These are phyloP conservation scores for Rehmannia glutinosa DNA, from an alignment of 257 asterid genomes.

Conservation along the genomic window DNA sequence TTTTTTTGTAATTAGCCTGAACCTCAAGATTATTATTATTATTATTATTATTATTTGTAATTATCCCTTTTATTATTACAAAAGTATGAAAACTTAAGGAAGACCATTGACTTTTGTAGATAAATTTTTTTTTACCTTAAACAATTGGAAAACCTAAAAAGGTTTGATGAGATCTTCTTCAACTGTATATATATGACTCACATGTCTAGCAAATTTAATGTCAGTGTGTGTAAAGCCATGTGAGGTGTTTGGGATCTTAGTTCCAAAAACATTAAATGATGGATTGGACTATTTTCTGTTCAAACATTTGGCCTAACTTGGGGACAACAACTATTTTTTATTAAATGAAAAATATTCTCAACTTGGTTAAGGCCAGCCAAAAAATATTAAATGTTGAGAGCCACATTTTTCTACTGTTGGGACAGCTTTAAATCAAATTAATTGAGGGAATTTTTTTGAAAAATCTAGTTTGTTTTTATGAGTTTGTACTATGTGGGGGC, in stretches of 20 bases:
- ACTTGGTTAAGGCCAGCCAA: slow-evolving; percentile 16
- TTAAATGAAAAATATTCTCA: slow-evolving; percentile 18
- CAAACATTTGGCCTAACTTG: slow-evolving; percentile 19
- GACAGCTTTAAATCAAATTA: no score
- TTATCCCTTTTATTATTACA: not conserved
- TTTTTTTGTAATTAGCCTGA: no score
- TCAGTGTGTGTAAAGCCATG: slow-evolving; percentile 43
- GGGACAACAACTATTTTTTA: slow-evolving; percentile 25
- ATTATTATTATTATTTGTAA: no score
- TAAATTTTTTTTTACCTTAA: slow-evolving; percentile 2
- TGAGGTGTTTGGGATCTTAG: slow-evolving; percentile 36
- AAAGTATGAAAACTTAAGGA: not conserved
- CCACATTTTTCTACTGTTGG: slow-evolving; percentile 24
- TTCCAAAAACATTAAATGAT: slow-evolving; percentile 34
- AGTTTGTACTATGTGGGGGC: no score
- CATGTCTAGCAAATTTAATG: slow-evolving; percentile 10
- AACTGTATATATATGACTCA: not conserved
- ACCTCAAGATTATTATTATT: no score
- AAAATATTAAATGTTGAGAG: slow-evolving; percentile 25
- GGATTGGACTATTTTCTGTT: slow-evolving; percentile 25
- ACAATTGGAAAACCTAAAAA: not conserved
- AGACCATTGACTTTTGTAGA: slow-evolving; percentile 20
- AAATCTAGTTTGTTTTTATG: not conserved
- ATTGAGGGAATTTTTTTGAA: no score
- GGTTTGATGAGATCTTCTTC: not conserved